A percentile compares a stretch with the other conserved stretches of the same genome.
Conservation (phyloP, 257 asterid species). For the Craterostigma plantagineum region DNA sequence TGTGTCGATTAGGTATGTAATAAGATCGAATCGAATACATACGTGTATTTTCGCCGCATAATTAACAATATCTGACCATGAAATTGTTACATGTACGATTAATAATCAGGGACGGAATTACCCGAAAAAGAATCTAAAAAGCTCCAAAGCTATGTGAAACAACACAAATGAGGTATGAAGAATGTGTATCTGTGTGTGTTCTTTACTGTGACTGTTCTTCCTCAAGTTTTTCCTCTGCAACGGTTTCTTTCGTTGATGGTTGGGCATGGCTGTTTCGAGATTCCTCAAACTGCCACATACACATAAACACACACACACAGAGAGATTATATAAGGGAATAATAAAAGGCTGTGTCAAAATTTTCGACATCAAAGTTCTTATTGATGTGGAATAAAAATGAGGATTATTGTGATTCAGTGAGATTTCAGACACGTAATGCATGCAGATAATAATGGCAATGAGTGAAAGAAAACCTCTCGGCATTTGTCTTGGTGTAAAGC, state of each 20-base stretch:
- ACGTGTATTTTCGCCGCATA: too few species aligned
- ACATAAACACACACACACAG: conserved; percentile 3
- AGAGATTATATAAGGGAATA: background rate
- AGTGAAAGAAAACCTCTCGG: conserved; percentile 34
- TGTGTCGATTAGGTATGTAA: too few species aligned
- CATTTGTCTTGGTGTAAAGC: conserved; percentile 56
- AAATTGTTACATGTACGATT: too few species aligned
- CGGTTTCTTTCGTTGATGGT: conserved; percentile 20
- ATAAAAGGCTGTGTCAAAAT: background rate
- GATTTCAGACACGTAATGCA: background rate
- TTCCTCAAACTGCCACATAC: conserved; percentile 41
- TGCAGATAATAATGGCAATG: conserved; percentile 1
- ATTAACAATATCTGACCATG: too few species aligned
- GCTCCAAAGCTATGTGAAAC: too few species aligned
- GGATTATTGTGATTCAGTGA: background rate
- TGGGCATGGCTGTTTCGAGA: conserved; percentile 21
- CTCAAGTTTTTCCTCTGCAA: conserved; percentile 12
- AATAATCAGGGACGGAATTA: too few species aligned
- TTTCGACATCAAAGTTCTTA: background rate
- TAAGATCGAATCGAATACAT: too few species aligned
- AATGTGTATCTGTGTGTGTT: too few species aligned
- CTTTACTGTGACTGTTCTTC: conserved; percentile 10
- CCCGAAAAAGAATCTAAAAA: too few species aligned
- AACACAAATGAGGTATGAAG: too few species aligned
- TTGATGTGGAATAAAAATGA: too few species aligned